Percentiles rank a stretch among this genome's conserved stretches.
Conservation (phyloP, 2,329 filamentous ascomycete genomes). For the Fusarium tricinctum region DNA sequence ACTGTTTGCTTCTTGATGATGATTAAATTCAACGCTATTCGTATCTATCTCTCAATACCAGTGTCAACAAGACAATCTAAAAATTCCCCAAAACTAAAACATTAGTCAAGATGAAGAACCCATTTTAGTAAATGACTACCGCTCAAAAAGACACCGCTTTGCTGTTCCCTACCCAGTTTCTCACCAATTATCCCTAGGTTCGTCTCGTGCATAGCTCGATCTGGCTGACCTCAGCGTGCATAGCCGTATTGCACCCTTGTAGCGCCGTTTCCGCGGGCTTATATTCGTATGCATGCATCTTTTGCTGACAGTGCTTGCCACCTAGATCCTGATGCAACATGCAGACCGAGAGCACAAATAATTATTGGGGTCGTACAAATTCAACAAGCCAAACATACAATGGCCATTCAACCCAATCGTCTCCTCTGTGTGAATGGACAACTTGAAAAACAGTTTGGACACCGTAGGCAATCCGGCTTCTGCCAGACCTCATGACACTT, state of each 20-base stretch:
- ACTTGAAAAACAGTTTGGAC: conserved; percentile 54
- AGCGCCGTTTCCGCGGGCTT: not conserved
- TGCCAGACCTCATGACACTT: conserved; percentile 55
- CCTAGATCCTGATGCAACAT: conserved; percentile 15
- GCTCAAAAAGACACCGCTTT: not conserved
- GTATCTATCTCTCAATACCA: not conserved
- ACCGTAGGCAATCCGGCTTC: conserved; percentile 54
- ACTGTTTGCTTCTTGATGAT: not conserved
- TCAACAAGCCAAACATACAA: not conserved
- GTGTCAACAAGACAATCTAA: not conserved
- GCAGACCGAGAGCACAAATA: not conserved
- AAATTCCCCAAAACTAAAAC: not conserved
- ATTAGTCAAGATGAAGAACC: not conserved
- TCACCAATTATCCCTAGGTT: conserved; percentile 4
- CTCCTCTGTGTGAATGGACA: conserved; percentile 56
- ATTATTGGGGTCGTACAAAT: too few relatives aligned
- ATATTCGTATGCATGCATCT: not conserved
- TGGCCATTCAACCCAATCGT: conserved; percentile 44
- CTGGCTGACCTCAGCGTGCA: conserved; percentile 17
- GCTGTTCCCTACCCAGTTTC: not conserved
- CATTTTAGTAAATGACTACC: too few relatives aligned
- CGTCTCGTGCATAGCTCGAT: conserved; percentile 8
- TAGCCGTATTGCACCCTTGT: conserved; percentile 9
- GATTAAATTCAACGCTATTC: not conserved
- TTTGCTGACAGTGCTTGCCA: conserved; percentile 1